Evolutionary conservation across 1,139 yeast species (phyloP).

Genomic region (Diutina pseudorugosa): DNA sequence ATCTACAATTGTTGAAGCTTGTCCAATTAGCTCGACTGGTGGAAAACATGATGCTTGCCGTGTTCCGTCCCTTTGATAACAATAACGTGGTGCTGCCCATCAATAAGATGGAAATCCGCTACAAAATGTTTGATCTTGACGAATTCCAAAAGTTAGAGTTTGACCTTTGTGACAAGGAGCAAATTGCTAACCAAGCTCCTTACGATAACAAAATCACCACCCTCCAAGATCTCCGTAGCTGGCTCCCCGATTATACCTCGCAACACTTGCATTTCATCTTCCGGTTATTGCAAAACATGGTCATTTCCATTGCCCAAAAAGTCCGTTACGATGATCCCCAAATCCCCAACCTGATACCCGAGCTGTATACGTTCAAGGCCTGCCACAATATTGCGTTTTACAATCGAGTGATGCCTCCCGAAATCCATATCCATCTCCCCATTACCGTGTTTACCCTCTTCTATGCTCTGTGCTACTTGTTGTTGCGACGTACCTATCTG

Average conservation of each 20-base stretch:
- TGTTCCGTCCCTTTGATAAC: slow-evolving; percentile 1
- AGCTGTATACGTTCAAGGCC: slow-evolving; percentile 13
- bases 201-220: background rate
- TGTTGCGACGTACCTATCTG: background rate
- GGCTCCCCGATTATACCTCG: slow-evolving; percentile 9
- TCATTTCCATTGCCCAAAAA: slow-evolving; percentile 17
- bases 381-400: slow-evolving; percentile 19
- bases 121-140: slow-evolving; percentile 2
- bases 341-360: slow-evolving; percentile 16
- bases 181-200: background rate
- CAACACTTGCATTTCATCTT: slow-evolving; percentile 15
- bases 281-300: slow-evolving; percentile 17
- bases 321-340: slow-evolving; percentile 16
- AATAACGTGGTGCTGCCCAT: background rate
- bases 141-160: slow-evolving; percentile 2
- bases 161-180: background rate
- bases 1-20: background rate
- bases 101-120: slow-evolving; percentile 2
- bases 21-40: background rate
- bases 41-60: slow-evolving; percentile 3
- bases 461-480: background rate
- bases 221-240: background rate
- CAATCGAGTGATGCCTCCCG: background rate
- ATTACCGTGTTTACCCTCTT: background rate
- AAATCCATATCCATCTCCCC: background rate